Percentiles rank a stretch among this genome's conserved stretches.
Conservation (phyloP, 495 filamentous ascomycete species). For the Parathielavia hyrcaniae region DNA sequence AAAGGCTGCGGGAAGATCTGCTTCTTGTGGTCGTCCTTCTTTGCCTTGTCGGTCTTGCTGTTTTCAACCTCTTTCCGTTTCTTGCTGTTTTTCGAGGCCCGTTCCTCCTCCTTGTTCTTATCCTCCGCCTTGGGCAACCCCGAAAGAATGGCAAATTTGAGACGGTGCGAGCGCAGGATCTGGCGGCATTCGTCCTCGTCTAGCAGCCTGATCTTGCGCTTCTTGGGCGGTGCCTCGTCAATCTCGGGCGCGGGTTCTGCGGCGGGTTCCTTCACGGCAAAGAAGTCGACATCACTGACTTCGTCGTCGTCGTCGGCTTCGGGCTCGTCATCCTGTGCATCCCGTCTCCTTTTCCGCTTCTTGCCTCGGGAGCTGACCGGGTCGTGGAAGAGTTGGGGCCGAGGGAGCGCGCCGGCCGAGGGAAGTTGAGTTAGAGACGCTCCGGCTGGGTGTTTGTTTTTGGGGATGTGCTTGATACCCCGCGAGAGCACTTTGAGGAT, state of each 20-base stretch:
- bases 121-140: constrained; percentile 27
- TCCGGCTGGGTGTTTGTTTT: constrained; percentile 26
- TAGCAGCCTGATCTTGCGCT: constrained; percentile 32
- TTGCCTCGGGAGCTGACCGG: constrained; percentile 33
- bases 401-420: constrained; percentile 45
- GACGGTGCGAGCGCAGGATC: constrained; percentile 72
- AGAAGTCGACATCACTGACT: constrained; percentile 44
- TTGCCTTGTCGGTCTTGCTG: constrained; percentile 49
- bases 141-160: constrained; percentile 73
- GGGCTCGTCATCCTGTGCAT: constrained; percentile 21
- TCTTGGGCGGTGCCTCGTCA: constrained; percentile 28
- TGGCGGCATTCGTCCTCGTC: constrained; percentile 63
- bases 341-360: constrained; percentile 46
- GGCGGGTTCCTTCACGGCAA: constrained; percentile 34
- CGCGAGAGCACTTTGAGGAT: constrained; percentile 62
- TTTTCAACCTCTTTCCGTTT: constrained; percentile 31
- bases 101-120: constrained; percentile 34
- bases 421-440: constrained; percentile 35
- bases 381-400: constrained; percentile 49
- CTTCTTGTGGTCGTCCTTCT: constrained; percentile 42
- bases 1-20: constrained; percentile 70
- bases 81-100: constrained; percentile 46
- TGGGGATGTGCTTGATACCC: constrained; percentile 47
- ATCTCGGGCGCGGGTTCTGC: constrained; percentile 10
- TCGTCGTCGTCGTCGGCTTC: constrained; percentile 31